Base-by-base conservation (phyloP, 2,329 filamentous ascomycete genomes). In the Penicillium sp. region DNA sequence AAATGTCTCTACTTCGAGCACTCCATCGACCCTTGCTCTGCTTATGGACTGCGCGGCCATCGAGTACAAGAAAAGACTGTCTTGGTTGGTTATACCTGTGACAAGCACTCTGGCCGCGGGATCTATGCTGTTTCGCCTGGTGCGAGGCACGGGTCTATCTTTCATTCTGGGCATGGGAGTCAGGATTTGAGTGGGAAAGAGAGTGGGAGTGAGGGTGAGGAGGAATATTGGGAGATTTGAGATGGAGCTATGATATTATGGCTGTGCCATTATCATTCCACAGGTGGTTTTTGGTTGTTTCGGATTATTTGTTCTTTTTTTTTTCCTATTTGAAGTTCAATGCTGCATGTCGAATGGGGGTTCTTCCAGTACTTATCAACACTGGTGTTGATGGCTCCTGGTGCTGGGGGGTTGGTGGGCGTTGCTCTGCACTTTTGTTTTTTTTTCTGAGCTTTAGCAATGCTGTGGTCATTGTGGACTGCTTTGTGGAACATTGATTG, bases 1-100 rank as follows among this genome's bases (percentile, higher is more conserved):
- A 84, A 87, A 62, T 96, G 92, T 77, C 82, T 93, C 66, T 95
- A 96, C 81, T 91, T 93, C 80, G 83, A 88, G 70, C 92, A 96
- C 73, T 87, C 90, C 47, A 82, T 96, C 67, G 92, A 96, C 70
- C 88, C 89, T 59, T 96, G 92, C 72, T 81, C 86, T 48, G 81
- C 85, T 36, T 91, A 91, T 71, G 89, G 88, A 59, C 86, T 88
- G 58, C 84, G 85, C 49, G 88, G 88, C 46, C 92, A 96, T 70
- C 67, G 68, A 45, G 79, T 92, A 56, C 85, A 91, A 64, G 87
- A 90, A 69, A 87, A 88, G 71, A 89, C 84, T 7, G 89, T 96
- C 50, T 80, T 90, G 21, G 91, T 96, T 25, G 92, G 92, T 50
- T 94, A 94, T 70, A 83, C 88, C 51, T 96, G 92, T 76, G 74